A percentile compares a stretch with the other conserved stretches of the same genome.
Evolutionary conservation across 768 basidiomycete genomes (phyloP).

Genomic region (Tricholoma hemisulphureum): DNA sequence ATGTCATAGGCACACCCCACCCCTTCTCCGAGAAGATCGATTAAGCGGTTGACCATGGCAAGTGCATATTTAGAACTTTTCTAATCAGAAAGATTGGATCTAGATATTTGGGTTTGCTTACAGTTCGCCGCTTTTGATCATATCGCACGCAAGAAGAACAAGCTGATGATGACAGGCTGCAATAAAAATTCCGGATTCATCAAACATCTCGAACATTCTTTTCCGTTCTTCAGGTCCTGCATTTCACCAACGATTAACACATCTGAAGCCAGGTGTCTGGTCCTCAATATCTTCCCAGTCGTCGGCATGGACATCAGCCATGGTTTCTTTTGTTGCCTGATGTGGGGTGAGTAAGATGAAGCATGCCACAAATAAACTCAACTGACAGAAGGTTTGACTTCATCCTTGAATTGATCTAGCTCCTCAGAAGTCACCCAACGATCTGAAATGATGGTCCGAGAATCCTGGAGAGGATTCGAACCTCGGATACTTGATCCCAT

Average conservation of each 20-base stretch:
- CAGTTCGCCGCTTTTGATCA: constrained; percentile 14
- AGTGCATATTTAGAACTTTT: constrained; percentile 12
- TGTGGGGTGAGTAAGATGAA: too few relatives aligned
- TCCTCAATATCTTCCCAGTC: constrained; percentile 3
- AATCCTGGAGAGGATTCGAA: neutral
- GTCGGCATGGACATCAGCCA: neutral
- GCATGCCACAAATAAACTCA: too few relatives aligned
- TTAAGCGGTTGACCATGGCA: neutral
- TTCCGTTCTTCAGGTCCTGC: constrained; percentile 18
- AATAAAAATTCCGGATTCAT: constrained; percentile 22
- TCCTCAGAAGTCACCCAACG: constrained; percentile 10
- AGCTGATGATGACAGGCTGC: constrained; percentile 18
- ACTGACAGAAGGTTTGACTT: neutral
- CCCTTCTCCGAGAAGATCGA: neutral
- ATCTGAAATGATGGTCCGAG: constrained; percentile 2
- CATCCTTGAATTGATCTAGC: constrained; percentile 16
- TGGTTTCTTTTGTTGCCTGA: too few relatives aligned
- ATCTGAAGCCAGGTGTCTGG: neutral
- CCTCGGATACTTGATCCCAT: neutral
- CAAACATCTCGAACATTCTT: constrained; percentile 18
- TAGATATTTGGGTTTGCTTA: neutral
- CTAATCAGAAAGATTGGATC: neutral
- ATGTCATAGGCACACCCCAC: neutral
- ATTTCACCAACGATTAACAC: constrained; percentile 17
- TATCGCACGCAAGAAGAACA: constrained; percentile 17